Base-by-base conservation (phyloP, 805 yeast species). In the Ogataea henricii region DNA sequence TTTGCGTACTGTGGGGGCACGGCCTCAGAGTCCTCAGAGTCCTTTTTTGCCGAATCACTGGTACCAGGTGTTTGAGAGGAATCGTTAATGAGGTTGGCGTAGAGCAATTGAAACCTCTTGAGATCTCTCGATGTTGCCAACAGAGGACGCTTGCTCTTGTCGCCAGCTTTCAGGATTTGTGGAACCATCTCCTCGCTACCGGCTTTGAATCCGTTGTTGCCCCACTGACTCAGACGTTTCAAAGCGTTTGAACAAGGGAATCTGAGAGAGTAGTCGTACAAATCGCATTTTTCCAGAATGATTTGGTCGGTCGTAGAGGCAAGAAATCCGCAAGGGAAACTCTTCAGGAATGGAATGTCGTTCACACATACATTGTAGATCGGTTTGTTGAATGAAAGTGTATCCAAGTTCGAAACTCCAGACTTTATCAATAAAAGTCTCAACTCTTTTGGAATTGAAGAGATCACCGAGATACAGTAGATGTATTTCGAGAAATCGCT, bases 291-390 rank as follows among this genome's bases (percentile, higher is more conserved):
- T 50, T 75, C 79, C 56, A 82, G 67, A 26, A 86, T 65, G 20
- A 87, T 78, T 37, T 79, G 83, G 58, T 87, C 95, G 18, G 84
- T 77, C 1, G 92, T 83, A 6, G 80, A 71, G 2, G 84, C 90
- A 33, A 84, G 68, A 55, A 68, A 83, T 1, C 79, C 76, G 13
- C 58, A 40, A 12, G 59, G 49, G 3, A 61, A 13, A 8, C 45
- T 38, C 25, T 56, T 59, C 38, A 74, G 56, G 59, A 66, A 73
- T 42, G 66, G 65, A 30, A 77, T 67, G 60, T 87, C 92, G 44
- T 76, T 74, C 26, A 87, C 74, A 17, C 86, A 81, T 23, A 86
- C 74, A 46, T 80, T 81, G 64, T 79, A 87, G n/a, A 85, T 53
- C 1, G 87, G 85, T 45, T 64, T 73, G 16, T 73, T 67, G 47